Conservation (phyloP, 176 grass and related monocot genomes). For the Cenchrus americanus region DNA sequence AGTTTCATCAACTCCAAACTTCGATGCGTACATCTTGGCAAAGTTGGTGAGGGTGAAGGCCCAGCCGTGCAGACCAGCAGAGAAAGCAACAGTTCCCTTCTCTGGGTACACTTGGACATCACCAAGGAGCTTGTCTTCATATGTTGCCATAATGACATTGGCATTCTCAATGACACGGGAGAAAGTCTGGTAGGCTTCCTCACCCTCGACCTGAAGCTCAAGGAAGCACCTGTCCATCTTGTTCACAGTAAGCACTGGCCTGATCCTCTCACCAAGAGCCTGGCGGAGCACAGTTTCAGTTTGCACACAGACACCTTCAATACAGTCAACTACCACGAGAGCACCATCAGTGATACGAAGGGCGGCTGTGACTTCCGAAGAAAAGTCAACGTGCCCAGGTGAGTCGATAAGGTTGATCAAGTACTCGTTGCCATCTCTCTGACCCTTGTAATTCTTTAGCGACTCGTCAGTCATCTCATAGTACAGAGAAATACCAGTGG, state of each 20-base stretch:
- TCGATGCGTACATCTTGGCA: conserved; percentile 75
- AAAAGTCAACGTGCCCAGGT: conserved; percentile 80
- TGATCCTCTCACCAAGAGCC: conserved; percentile 81
- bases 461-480: conserved; percentile 74
- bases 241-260: conserved; percentile 75
- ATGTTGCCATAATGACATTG: conserved; percentile 80
- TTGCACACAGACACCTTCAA: conserved; percentile 78
- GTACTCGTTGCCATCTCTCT: conserved; percentile 58
- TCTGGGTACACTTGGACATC: conserved; percentile 85
- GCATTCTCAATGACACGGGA: conserved; percentile 69
- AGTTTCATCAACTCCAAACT: conserved; percentile 70
- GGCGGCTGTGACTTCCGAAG: conserved; percentile 73
- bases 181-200: conserved; percentile 83
- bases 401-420: conserved; percentile 78
- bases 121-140: conserved; percentile 64
- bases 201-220: conserved; percentile 78
- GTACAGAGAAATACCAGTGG: conserved; percentile 75
- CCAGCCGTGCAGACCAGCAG: conserved; percentile 74
- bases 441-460: conserved; percentile 63
- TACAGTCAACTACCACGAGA: conserved; percentile 71
- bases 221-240: conserved; percentile 83
- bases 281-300: conserved; percentile 81
- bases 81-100: conserved; percentile 82
- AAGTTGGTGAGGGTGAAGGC: conserved; percentile 76
- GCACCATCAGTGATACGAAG: conserved; percentile 75